Base-by-base conservation (phyloP, 768 basidiomycete species). In the Pulveroboletus ravenelii region DNA sequence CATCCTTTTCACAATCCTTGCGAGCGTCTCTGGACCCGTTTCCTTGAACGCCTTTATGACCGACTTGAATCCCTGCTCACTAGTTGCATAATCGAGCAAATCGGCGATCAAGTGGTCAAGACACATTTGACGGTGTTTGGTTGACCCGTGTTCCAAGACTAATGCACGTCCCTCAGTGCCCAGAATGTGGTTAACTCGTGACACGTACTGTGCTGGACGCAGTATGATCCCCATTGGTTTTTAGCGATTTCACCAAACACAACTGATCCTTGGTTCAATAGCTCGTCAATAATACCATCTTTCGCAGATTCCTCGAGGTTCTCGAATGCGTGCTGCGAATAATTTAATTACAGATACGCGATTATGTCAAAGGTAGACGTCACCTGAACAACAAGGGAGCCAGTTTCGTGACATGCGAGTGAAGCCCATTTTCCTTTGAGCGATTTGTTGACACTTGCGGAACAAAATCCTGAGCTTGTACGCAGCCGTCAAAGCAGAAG, bases 221-320 rank as follows among this genome's bases (percentile, higher is more conserved):
- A 91, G 59, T 90, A 92, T 1, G 87, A 85, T 10, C 90, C 90
- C 89, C 89, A 93, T 62, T 92, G 89, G 53, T 82, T 93, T 72
- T 88, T 90, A 17, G 85, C 75, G 15, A 92, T 87, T 56, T 90
- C 86, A 18, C 78, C 75, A 55, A 91, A 91, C 23, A 86, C 74
- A 1, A 63, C 64, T 2, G 78, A 65, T 13, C 88, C 88, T 49
- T 87, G 82, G 52, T 86, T 84, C 50, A 91, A 78, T n/a, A 91
- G 64, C 59, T 91, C 89, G 48, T 89, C 85, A 6, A 91, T 83
- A 50, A 91, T 91, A 0, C 85, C 87, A 48, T 89, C 87, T 65
- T 91, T 90, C 6, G 87, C 88, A 31, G 80, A 81, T 35, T 87
- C 83, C 66, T 90, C 89, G 0, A 90, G 77, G 61, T 91, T 90